Base-by-base conservation (phyloP, 768 basidiomycete species). In the Boletus fagicola region DNA sequence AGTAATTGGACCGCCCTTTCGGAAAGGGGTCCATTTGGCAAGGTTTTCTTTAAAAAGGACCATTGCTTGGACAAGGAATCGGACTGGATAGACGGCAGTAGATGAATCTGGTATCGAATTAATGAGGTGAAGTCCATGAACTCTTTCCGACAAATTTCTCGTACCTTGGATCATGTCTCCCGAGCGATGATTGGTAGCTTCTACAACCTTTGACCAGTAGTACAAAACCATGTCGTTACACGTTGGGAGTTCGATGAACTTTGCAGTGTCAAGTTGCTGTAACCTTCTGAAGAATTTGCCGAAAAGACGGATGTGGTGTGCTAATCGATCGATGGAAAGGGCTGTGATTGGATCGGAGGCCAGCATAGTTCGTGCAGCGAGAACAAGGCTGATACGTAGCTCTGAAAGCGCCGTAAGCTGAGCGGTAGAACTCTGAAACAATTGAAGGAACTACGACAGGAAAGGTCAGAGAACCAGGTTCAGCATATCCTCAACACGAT, bases 21-120 rank as follows among this genome's bases (percentile, higher is more conserved):
- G 80, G 20, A 76, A 69, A 4, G 87, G 84, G 0, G 86, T 80
- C 90, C 91, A 94, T 65, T 86, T 87, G 10, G 84, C 79, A 24
- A 94, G 78, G 61, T 83, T 89, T 56, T 92, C 92, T 63, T 88
- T 91, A 75, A 94, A 93, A 10, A 94, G 74, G 7, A 89, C 87
- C 85, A 94, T 87, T 3, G 87, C 88, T 66, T 92, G 91, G 0
- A 93, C 88, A 56, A 94, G 76, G 65, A 90, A 85, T 12, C 87
- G 83, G 24, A 89, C 77, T n/a, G 92, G 92, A 66, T 86, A 92
- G 2, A 86, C 69, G 2, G 85, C 87, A 44, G 77, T 72, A 31
- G 76, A 68, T 0, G 84, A 81, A 68, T 93, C 90, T 92, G 56
- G 44, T 38, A 10, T 52, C 26, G 5, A 49, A 28, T 26, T 12